Conservation (phyloP, 176 grass and related monocot genomes). For the Carex pumila region DNA sequence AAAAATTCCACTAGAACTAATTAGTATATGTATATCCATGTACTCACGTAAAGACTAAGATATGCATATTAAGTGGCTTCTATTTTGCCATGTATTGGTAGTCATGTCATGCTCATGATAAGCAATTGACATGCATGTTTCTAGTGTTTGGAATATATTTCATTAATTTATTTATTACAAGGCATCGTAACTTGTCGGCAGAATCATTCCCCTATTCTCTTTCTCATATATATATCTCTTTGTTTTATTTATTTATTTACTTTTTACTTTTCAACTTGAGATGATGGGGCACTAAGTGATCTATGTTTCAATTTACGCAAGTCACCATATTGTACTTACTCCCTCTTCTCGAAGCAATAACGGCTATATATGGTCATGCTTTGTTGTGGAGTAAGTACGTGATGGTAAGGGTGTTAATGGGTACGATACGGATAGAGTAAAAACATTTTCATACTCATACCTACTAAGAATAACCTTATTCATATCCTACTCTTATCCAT, state of each 20-base stretch:
- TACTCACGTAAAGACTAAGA: constrained; percentile 19
- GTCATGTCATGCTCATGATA: constrained; percentile 13
- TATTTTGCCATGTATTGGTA: constrained; percentile 4
- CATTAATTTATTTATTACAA: background rate
- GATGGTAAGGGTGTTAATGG: too few relatives aligned
- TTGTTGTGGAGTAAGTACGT: too few relatives aligned
- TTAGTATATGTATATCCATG: background rate
- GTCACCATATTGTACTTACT: background rate
- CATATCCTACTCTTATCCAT: too few relatives aligned
- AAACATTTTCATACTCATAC: too few relatives aligned
- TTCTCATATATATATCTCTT: background rate
- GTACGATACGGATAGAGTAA: too few relatives aligned
- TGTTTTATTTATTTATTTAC: background rate
- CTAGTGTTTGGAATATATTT: background rate
- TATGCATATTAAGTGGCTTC: constrained; percentile 12
- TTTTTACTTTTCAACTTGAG: background rate
- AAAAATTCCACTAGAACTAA: background rate
- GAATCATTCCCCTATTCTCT: background rate
- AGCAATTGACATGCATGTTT: constrained; percentile 25
- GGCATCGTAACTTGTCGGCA: constrained; percentile 20
- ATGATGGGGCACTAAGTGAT: background rate
- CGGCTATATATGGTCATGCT: background rate
- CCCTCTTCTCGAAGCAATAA: background rate
- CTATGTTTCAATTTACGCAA: background rate
- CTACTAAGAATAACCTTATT: too few relatives aligned